These are phyloP conservation scores for Clavispora santaluciae DNA, from an alignment of 805 yeast genomes.

Conservation along the genomic window DNA sequence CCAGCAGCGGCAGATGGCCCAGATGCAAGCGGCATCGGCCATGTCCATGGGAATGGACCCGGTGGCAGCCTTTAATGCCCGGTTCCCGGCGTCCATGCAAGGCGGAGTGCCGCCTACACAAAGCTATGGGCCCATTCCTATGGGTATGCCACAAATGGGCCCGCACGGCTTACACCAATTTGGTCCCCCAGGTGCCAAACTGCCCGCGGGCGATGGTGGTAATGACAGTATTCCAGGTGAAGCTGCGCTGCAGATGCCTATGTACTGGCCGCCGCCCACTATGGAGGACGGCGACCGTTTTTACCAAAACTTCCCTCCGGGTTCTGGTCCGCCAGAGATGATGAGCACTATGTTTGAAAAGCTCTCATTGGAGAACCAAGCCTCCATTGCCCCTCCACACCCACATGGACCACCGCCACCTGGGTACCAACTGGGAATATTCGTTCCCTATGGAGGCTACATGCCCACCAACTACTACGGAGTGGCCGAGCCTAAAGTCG, in stretches of 20 bases:
- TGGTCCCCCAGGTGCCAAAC: not conserved
- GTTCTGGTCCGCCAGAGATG: not conserved
- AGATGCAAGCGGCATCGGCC: slow-evolving; percentile 35
- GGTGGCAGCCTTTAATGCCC: slow-evolving; percentile 26
- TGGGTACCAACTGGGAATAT: slow-evolving; percentile 1
- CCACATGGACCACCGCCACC: not conserved
- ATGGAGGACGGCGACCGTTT: not conserved
- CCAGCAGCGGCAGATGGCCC: slow-evolving; percentile 27
- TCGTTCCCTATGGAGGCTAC: slow-evolving; percentile 3
- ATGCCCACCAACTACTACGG: slow-evolving; percentile 1
- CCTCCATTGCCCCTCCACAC: not conserved
- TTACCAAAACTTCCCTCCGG: not conserved
- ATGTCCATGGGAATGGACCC: slow-evolving; percentile 38
- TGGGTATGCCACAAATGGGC: slow-evolving; percentile 8
- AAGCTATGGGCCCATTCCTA: slow-evolving; percentile 8
- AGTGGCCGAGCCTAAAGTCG: not conserved
- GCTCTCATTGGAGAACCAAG: slow-evolving; percentile 1
- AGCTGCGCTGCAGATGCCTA: not conserved
- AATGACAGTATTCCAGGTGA: not conserved
- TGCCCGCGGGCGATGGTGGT: not conserved
- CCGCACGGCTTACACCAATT: slow-evolving; percentile 4
- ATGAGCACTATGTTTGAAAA: slow-evolving; percentile 1
- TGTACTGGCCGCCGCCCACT: not conserved
- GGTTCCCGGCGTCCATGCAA: slow-evolving; percentile 4
- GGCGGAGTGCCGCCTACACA: slow-evolving; percentile 1